These are phyloP conservation scores for Betula pendula DNA, from an alignment of 306 rosid species.

Conservation along the genomic window DNA sequence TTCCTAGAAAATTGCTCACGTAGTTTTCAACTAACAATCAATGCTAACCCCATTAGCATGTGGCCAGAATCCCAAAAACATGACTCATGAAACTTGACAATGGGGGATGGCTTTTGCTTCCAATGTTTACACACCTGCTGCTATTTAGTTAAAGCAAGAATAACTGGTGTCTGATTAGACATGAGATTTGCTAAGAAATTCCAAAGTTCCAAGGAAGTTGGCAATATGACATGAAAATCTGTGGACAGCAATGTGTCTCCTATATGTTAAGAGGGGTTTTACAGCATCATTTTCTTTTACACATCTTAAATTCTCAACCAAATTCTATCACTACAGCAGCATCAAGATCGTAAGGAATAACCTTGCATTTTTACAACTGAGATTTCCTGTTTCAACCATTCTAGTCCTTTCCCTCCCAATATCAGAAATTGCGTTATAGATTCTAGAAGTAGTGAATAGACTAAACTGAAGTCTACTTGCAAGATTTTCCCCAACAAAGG, in stretches of 20 bases:
- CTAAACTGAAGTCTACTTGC: slow-evolving; percentile 47
- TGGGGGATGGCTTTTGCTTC: slow-evolving; percentile 23
- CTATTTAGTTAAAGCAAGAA: slow-evolving; percentile 9
- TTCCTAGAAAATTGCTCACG: slow-evolving; percentile 50
- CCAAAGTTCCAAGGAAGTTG: not conserved
- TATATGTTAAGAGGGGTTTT: not conserved
- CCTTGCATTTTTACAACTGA: not conserved
- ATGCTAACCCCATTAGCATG: slow-evolving; percentile 41
- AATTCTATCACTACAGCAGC: slow-evolving; percentile 1
- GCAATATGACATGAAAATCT: too few relatives aligned
- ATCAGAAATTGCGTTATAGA: slow-evolving; percentile 20
- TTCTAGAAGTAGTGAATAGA: slow-evolving; percentile 36
- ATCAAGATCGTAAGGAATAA: slow-evolving; percentile 8
- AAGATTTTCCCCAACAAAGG: slow-evolving; percentile 33
- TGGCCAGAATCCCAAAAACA: slow-evolving; percentile 40
- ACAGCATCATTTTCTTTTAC: not conserved
- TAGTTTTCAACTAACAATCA: slow-evolving; percentile 63
- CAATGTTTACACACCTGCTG: slow-evolving; percentile 3
- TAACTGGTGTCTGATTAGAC: not conserved
- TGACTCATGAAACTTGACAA: slow-evolving; percentile 44
- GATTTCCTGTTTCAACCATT: slow-evolving; percentile 2
- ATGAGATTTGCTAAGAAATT: not conserved
- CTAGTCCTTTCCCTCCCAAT: slow-evolving; percentile 1
- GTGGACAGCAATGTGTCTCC: too few relatives aligned
- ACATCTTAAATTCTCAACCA: not conserved